These are phyloP conservation scores for Prinsepia uniflora DNA, from an alignment of 306 rosid genomes.

Conservation along the genomic window DNA sequence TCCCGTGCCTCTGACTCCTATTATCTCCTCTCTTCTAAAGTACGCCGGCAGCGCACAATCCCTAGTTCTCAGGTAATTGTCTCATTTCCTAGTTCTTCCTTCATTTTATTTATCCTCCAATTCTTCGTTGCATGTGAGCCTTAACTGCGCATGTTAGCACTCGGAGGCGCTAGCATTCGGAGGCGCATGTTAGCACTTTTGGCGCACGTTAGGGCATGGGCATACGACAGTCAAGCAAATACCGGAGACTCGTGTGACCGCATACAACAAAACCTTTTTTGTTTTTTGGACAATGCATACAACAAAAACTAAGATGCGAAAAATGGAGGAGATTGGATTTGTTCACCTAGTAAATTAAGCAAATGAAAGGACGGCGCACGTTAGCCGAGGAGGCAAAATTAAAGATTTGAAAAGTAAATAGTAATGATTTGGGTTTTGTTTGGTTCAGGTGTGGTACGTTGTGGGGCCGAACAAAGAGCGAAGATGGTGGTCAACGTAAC, in stretches of 20 bases:
- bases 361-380: not conserved
- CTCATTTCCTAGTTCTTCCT: not conserved
- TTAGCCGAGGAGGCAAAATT: not conserved
- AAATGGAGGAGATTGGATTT: not conserved
- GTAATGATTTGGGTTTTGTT: not conserved
- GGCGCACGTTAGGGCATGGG: not conserved
- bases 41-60: not conserved
- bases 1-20: not conserved
- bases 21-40: not conserved
- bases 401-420: not conserved
- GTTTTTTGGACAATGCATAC: no score
- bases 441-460: not conserved
- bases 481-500: slow-evolving; percentile 52
- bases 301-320: not conserved
- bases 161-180: not conserved
- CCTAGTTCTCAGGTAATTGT: not conserved
- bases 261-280: no score
- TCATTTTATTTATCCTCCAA: not conserved
- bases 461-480: not conserved
- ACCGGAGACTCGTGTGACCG: not conserved
- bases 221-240: no score
- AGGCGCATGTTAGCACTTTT: not conserved
- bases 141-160: not conserved
- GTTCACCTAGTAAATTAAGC: no score
- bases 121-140: not conserved